Conservation (phyloP, 2,329 filamentous ascomycete genomes). For the Fusarium nodosum region DNA sequence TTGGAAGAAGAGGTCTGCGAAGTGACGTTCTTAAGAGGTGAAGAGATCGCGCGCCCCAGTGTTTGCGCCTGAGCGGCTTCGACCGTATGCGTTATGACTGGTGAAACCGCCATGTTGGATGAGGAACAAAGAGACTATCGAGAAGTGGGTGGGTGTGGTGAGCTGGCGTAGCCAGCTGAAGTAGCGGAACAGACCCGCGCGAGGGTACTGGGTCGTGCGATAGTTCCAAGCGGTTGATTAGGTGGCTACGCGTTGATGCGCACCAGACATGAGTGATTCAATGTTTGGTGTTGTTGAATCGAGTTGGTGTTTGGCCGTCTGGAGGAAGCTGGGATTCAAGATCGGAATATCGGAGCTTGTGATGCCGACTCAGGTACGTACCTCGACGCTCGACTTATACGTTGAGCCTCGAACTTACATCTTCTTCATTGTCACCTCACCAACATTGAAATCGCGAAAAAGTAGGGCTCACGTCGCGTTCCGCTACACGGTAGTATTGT, state of each 20-base stretch:
- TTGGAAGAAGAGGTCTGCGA: constrained; percentile 56
- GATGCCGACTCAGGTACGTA: constrained; percentile 21
- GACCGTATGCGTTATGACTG: constrained; percentile 59
- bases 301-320: neutral
- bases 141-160: constrained; percentile 3
- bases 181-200: neutral
- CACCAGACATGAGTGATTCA: neutral
- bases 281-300: constrained; percentile 9
- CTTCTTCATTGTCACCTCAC: neutral
- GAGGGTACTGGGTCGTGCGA: neutral
- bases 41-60: constrained; percentile 55
- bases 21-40: constrained; percentile 60
- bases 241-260: constrained; percentile 3
- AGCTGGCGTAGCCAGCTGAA: constrained; percentile 29
- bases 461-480: too few species aligned
- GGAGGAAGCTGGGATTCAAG: constrained; percentile 19
- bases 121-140: constrained; percentile 16
- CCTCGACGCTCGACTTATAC: constrained; percentile 9
- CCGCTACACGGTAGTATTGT: too few species aligned
- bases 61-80: constrained; percentile 50
- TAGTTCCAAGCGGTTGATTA: neutral
- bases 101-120: constrained; percentile 61
- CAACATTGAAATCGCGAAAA: neutral
- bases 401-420: neutral
- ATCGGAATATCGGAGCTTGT: constrained; percentile 37